Evolutionary conservation across 2,329 filamentous ascomycete species (phyloP).

Genomic region (Penicillium sp.): DNA sequence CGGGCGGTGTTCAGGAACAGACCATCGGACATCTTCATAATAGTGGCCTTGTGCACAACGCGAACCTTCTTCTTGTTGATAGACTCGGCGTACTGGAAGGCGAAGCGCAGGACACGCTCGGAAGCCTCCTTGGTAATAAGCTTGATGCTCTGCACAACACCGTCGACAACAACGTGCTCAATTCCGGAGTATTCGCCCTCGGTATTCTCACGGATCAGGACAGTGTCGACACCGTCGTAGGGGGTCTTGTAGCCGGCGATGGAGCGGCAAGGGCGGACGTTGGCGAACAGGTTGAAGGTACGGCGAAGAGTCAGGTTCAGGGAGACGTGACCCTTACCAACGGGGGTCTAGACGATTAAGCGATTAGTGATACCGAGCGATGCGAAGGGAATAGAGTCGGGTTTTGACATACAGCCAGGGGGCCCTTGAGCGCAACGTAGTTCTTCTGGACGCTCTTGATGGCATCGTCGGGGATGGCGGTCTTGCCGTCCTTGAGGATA

Average conservation of each 20-base stretch:
- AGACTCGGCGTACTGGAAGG: constrained; percentile 94
- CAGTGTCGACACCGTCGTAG: constrained; percentile 94
- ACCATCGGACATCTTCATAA: constrained; percentile 99
- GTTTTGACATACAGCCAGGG: constrained; percentile 79
- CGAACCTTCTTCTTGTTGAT: constrained; percentile 96
- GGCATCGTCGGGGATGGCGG: constrained; percentile 85
- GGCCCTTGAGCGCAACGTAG: constrained; percentile 97
- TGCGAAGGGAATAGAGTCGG: constrained; percentile 3
- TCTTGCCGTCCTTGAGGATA: constrained; percentile 90
- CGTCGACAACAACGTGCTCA: constrained; percentile 96
- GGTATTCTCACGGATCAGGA: constrained; percentile 98
- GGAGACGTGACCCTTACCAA: constrained; percentile 98
- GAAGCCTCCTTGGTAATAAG: constrained; percentile 94
- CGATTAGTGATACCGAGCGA: constrained; percentile 26
- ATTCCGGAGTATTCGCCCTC: constrained; percentile 99
- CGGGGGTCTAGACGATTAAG: constrained; percentile 65
- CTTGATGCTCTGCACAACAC: constrained; percentile 99
- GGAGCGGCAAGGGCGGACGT: constrained; percentile 95
- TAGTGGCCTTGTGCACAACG: constrained; percentile 98
- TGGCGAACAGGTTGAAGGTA: constrained; percentile 99
- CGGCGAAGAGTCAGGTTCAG: constrained; percentile 97
- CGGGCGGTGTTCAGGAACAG: constrained; percentile 88
- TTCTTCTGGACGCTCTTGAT: constrained; percentile 93
- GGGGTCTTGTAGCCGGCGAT: constrained; percentile 98
- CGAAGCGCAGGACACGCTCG: constrained; percentile 93